A percentile compares a stretch with the other conserved stretches of the same genome.
phyloP scores from a whole-genome alignment of 257 asterid species.

The Scutellaria barbata region DNA sequence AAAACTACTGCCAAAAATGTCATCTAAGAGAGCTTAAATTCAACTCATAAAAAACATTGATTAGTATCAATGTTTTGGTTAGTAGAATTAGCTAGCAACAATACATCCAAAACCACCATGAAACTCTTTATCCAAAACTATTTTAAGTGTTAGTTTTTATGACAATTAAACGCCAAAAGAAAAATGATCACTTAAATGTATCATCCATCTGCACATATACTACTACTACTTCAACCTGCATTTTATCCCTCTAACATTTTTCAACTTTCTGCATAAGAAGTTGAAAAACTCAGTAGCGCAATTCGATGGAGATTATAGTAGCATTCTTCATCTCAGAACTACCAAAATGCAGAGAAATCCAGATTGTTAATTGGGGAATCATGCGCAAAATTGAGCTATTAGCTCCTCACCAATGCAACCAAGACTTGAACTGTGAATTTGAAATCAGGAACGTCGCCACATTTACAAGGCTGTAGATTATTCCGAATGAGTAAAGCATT shows the following conservation, averaged over 20 bases:
- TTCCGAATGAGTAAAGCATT: background rate
- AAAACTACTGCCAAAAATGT: constrained; percentile 19
- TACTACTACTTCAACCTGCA: background rate
- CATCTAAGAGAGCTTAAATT: background rate
- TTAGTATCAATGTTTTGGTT: too few relatives aligned
- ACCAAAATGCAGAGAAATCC: background rate
- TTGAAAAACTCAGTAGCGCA: background rate
- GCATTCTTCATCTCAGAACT: background rate
- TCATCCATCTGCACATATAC: background rate
- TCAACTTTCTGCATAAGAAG: background rate
- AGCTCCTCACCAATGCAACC: background rate
- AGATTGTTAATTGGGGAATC: background rate
- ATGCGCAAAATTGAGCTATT: background rate
- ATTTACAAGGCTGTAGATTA: too few relatives aligned
- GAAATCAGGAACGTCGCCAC: background rate
- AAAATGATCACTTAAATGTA: background rate
- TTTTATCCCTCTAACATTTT: background rate
- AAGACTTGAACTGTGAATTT: background rate
- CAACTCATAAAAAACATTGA: background rate
- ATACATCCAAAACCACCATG: too few relatives aligned
- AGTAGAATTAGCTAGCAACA: too few relatives aligned
- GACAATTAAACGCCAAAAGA: background rate
- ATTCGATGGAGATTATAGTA: background rate
- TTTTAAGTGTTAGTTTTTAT: background rate
- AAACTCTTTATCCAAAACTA: too few relatives aligned